Evolutionary conservation across 2,329 filamentous ascomycete species (phyloP).

Genomic region (Curvularia spicifera): DNA sequence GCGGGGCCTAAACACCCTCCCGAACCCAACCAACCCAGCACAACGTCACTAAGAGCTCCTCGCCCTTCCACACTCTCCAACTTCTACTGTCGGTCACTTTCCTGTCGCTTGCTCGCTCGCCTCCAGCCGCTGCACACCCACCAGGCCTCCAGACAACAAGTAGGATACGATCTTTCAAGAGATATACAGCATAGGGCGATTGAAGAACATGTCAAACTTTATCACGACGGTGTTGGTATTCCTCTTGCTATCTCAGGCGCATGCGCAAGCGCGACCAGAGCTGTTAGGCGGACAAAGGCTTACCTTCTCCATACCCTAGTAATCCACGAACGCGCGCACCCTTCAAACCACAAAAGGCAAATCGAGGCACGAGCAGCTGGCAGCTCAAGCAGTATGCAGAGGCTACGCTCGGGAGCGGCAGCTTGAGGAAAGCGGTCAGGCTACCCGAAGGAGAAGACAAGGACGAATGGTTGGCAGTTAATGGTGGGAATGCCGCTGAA

Average conservation of each 20-base stretch:
- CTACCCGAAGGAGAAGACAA: slow-evolving; percentile 96
- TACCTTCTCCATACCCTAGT: slow-evolving; percentile 58
- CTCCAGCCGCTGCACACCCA: slow-evolving; percentile 24
- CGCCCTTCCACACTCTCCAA: slow-evolving; percentile 1
- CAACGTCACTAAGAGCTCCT: slow-evolving; percentile 15
- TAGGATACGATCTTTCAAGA: neutral
- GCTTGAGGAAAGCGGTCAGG: slow-evolving; percentile 93
- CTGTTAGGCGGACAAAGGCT: slow-evolving; percentile 35
- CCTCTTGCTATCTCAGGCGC: slow-evolving; percentile 7
- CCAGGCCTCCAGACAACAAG: neutral
- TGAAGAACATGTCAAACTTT: slow-evolving; percentile 63
- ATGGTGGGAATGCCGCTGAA: slow-evolving; percentile 66
- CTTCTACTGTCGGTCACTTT: neutral
- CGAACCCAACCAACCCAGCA: slow-evolving; percentile 7
- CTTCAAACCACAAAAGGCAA: slow-evolving; percentile 84
- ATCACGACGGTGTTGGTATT: slow-evolving; percentile 79
- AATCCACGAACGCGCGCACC: slow-evolving; percentile 88
- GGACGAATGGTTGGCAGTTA: slow-evolving; percentile 98
- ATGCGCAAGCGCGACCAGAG: neutral
- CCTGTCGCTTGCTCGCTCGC: slow-evolving; percentile 11
- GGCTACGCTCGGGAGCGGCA: slow-evolving; percentile 92
- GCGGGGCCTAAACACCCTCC: slow-evolving; percentile 32
- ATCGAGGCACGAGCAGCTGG: slow-evolving; percentile 87
- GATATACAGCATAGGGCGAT: neutral
- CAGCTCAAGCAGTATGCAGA: slow-evolving; percentile 98